phyloP scores from a whole-genome alignment of 2,329 filamentous ascomycete genomes.

The Huntiella bhutanensis region DNA sequence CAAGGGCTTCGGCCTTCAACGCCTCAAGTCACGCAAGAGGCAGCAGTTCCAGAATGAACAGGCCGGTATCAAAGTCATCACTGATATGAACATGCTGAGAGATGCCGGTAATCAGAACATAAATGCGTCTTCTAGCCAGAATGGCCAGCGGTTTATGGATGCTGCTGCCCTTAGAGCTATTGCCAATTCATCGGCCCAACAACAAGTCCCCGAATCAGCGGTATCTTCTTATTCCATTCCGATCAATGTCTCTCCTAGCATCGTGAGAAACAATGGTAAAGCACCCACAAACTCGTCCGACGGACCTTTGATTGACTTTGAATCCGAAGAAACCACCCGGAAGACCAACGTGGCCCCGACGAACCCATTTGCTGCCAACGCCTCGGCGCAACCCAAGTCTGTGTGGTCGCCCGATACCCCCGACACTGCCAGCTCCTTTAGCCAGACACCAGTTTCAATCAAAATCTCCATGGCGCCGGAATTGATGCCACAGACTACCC shows the following conservation, averaged over 20 bases:
- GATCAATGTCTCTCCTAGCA: constrained; percentile 34
- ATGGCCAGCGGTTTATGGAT: constrained; percentile 33
- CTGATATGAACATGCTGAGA: constrained; percentile 41
- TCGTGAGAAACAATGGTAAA: constrained; percentile 52
- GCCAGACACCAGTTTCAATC: constrained; percentile 10
- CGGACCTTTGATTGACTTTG: constrained; percentile 20
- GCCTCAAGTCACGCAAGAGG: constrained; percentile 38
- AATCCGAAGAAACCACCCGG: no score
- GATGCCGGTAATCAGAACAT: constrained; percentile 9
- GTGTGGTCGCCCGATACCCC: constrained; percentile 43
- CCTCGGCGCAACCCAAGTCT: constrained; percentile 5
- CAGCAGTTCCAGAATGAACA: constrained; percentile 41
- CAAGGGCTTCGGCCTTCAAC: constrained; percentile 23
- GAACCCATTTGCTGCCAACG: background rate
- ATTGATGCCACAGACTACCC: no score
- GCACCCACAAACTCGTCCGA: constrained; percentile 28
- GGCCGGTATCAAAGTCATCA: constrained; percentile 49
- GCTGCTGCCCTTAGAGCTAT: constrained; percentile 39
- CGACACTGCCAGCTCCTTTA: constrained; percentile 25
- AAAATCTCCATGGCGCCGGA: constrained; percentile 2
- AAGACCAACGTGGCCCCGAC: background rate
- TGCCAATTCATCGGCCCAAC: constrained; percentile 34
- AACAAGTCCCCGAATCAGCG: constrained; percentile 18
- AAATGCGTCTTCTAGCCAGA: constrained; percentile 7
- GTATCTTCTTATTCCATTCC: constrained; percentile 20